phyloP scores from a whole-genome alignment of 768 basidiomycete species.

The Steccherinum ochraceum region DNA sequence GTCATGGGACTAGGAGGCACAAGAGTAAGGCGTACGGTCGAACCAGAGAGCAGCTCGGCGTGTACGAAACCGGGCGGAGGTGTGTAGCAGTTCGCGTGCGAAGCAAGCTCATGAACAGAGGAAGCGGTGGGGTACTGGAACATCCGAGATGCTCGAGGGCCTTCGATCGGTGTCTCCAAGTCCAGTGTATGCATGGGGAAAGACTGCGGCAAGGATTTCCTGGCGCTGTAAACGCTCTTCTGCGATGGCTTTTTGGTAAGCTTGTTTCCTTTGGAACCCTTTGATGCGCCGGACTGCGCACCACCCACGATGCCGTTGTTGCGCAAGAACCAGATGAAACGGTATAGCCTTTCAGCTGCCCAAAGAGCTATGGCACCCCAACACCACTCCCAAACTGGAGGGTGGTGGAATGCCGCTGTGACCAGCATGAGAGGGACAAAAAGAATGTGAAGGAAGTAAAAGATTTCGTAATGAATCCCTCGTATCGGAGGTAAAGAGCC shows the following conservation, averaged over 20 bases:
- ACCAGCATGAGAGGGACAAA: slow-evolving; percentile 58
- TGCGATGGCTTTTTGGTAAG: neutral
- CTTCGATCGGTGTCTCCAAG: neutral
- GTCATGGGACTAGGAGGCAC: slow-evolving; percentile 46
- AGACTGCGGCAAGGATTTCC: neutral
- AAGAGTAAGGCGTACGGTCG: slow-evolving; percentile 63
- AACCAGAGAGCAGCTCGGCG: slow-evolving; percentile 63
- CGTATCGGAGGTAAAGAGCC: slow-evolving; percentile 47
- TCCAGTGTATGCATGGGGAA: neutral
- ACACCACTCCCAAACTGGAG: slow-evolving; percentile 62
- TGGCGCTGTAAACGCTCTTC: neutral
- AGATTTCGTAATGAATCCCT: slow-evolving; percentile 50
- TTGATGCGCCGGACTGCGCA: neutral
- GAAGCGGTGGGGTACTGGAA: neutral
- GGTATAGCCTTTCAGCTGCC: slow-evolving; percentile 54
- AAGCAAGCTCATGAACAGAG: neutral
- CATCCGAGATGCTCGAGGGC: neutral
- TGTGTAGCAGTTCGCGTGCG: slow-evolving; percentile 21
- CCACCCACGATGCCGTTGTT: slow-evolving; percentile 48
- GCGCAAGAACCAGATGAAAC: slow-evolving; percentile 49
- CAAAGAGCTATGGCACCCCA: slow-evolving; percentile 57
- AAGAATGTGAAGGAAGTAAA: slow-evolving; percentile 60
- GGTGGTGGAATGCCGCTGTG: slow-evolving; percentile 61
- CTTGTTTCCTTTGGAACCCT: slow-evolving; percentile 2
- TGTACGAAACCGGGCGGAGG: slow-evolving; percentile 67